Evolutionary conservation across 2,329 filamentous ascomycete genomes (phyloP).

Genomic region (Curvularia sp.): DNA sequence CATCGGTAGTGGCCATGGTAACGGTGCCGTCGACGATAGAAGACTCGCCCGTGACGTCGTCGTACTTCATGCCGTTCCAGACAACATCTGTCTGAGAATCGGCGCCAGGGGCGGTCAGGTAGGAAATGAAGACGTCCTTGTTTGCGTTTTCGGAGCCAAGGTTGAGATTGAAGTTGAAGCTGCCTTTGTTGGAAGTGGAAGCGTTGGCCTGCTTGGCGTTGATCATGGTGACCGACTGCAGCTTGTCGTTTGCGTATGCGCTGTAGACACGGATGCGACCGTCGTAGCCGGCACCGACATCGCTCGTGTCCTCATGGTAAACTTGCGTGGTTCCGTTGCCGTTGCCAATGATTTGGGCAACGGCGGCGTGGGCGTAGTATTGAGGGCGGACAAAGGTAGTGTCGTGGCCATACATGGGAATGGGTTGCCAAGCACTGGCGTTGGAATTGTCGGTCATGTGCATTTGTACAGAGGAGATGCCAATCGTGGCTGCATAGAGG

Average conservation of each 20-base stretch:
- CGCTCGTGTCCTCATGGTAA: slow-evolving; percentile 43
- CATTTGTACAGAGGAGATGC: slow-evolving; percentile 59
- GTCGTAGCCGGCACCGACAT: slow-evolving; percentile 48
- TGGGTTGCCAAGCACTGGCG: slow-evolving; percentile 60
- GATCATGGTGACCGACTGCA: slow-evolving; percentile 56
- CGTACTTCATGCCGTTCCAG: slow-evolving; percentile 59
- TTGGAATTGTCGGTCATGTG: slow-evolving; percentile 64
- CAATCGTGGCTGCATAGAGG: slow-evolving; percentile 58
- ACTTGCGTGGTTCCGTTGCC: slow-evolving; percentile 57
- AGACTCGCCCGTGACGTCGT: slow-evolving; percentile 53
- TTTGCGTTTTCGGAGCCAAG: slow-evolving; percentile 52
- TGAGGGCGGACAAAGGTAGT: slow-evolving; percentile 58
- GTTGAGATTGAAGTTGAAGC: slow-evolving; percentile 53
- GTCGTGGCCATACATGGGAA: slow-evolving; percentile 49
- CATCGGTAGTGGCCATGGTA: slow-evolving; percentile 36
- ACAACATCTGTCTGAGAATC: slow-evolving; percentile 54
- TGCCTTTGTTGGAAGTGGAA: slow-evolving; percentile 48
- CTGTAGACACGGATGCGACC: slow-evolving; percentile 55
- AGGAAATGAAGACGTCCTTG: slow-evolving; percentile 56
- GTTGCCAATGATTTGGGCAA: slow-evolving; percentile 59
- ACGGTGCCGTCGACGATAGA: slow-evolving; percentile 45
- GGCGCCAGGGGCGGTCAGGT: slow-evolving; percentile 57
- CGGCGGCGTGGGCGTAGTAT: slow-evolving; percentile 61
- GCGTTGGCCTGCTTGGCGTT: slow-evolving; percentile 56
- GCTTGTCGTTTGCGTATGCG: slow-evolving; percentile 54